Base-by-base conservation (phyloP, 306 rosid genomes). In the Cicer pinnatifidum region DNA sequence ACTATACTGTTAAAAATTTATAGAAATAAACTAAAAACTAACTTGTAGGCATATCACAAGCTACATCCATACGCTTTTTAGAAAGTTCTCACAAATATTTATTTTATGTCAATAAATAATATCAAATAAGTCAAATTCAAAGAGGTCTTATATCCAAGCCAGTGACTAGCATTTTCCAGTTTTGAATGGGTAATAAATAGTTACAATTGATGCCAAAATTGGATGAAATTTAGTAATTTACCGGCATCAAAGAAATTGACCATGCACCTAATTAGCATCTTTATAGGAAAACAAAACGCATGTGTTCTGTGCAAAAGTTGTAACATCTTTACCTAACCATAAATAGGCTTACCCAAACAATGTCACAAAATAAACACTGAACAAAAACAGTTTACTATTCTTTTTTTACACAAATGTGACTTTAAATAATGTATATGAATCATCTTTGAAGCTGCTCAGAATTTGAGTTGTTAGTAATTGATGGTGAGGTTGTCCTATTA, bases 371-470 rank as follows among this genome's bases (percentile, higher is more conserved):
- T 63, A 41, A 75, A 61, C 62, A 64, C 35, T 54, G 35, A 72
- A n/a, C 67, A 61, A 71, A 76, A 76, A 59, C 45, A 66, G 67
- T 76, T 56, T 2, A 57, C 79, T 77, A 72, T 67, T 67, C 60
- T 66, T 72, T 16, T 66, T 72, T 16, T 59, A 78, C 73, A 77
- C 8, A 41, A 56, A 81, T 13, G n/a, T 39, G 43, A 43, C 72
- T 64, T 52, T 66, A 61, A 61, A 35, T 67, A 41, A 66, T 20
- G 37, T 69, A 69, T 51, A 19, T 44, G 69, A 45, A 67, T 75
- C 86, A 83, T 85, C 88, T 82, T 81, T 82, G 88, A 56, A 71
- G 74, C 83, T 82, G 89, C 68, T 88, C 88, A 9, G 80, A 75
- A 1, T 83, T 76, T 69, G 87, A 85, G 85, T 81, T 88, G 88